Conservation (phyloP, 2,329 filamentous ascomycete genomes). For the Stagonosporopsis chrysanthemi region DNA sequence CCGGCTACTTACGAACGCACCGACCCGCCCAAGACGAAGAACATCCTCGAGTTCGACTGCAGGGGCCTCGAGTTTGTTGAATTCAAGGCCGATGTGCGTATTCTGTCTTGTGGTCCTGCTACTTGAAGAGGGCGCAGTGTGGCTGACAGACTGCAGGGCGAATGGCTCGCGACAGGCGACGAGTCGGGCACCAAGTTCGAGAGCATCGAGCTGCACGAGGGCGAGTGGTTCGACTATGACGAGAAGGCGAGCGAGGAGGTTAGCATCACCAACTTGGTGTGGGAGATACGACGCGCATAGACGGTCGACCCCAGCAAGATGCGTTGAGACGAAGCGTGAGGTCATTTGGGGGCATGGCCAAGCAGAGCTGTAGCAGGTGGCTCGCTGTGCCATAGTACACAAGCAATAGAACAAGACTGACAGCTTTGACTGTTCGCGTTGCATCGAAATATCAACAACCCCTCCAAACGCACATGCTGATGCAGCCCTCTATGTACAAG, state of each 20-base stretch:
- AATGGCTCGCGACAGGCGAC: slow-evolving; percentile 83
- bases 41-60: slow-evolving; percentile 91
- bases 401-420: background rate
- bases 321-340: background rate
- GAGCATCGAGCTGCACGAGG: slow-evolving; percentile 81
- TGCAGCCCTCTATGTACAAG: slow-evolving; percentile 14
- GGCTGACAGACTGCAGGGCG: slow-evolving; percentile 66
- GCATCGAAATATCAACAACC: background rate
- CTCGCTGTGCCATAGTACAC: background rate
- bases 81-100: slow-evolving; percentile 83
- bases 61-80: slow-evolving; percentile 90
- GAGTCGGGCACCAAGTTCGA: slow-evolving; percentile 85
- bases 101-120: background rate
- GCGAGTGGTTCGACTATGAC: slow-evolving; percentile 98
- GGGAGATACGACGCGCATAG: slow-evolving; percentile 79
- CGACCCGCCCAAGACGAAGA: slow-evolving; percentile 76
- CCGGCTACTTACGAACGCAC: slow-evolving; percentile 74
- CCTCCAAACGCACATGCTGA: slow-evolving; percentile 10
- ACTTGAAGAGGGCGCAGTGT: no score
- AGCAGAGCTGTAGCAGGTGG: background rate
- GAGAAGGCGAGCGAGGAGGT: slow-evolving; percentile 93
- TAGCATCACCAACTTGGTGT: slow-evolving; percentile 86
- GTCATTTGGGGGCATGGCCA: background rate
- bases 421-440: background rate
- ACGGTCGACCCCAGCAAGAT: background rate